A percentile compares a stretch with the other conserved stretches of the same genome.
These are phyloP conservation scores for Cadophora sp. DNA, from an alignment of 2,329 filamentous ascomycete genomes.

Conservation along the genomic window DNA sequence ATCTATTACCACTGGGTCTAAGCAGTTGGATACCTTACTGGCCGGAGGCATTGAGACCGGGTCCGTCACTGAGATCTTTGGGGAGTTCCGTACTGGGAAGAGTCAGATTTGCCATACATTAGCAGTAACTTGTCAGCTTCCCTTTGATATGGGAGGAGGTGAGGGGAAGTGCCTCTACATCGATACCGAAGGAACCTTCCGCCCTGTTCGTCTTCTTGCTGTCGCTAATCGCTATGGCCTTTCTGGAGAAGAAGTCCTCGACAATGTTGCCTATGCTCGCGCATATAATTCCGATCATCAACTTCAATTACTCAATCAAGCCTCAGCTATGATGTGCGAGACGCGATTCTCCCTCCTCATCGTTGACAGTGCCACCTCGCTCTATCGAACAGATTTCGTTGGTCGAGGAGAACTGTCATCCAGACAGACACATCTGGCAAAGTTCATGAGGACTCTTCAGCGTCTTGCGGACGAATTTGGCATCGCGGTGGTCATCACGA, in stretches of 20 bases:
- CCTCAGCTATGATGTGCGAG: slow-evolving; percentile 99
- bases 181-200: slow-evolving; percentile 96
- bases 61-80: slow-evolving; percentile 97
- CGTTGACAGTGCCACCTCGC: slow-evolving; percentile 92
- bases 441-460: slow-evolving; percentile 86
- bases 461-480: slow-evolving; percentile 84
- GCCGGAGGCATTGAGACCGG: slow-evolving; percentile 96
- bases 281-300: slow-evolving; percentile 99
- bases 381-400: slow-evolving; percentile 96
- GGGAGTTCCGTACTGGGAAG: slow-evolving; percentile 97
- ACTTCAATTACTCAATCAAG: slow-evolving; percentile 91
- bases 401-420: slow-evolving; percentile 97
- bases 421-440: slow-evolving; percentile 85
- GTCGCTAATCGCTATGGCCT: slow-evolving; percentile 95
- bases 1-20: slow-evolving; percentile 96
- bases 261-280: slow-evolving; percentile 97
- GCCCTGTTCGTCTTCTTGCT: slow-evolving; percentile 86
- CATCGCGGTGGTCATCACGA: slow-evolving; percentile 97
- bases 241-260: slow-evolving; percentile 94
- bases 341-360: slow-evolving; percentile 95
- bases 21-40: slow-evolving; percentile 93
- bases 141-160: slow-evolving; percentile 98
- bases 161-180: slow-evolving; percentile 99
- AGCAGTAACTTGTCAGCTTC: slow-evolving; percentile 96
- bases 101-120: slow-evolving; percentile 98